phyloP scores from a whole-genome alignment of 1,139 yeast genomes.

The Saccharomyces uvarum region DNA sequence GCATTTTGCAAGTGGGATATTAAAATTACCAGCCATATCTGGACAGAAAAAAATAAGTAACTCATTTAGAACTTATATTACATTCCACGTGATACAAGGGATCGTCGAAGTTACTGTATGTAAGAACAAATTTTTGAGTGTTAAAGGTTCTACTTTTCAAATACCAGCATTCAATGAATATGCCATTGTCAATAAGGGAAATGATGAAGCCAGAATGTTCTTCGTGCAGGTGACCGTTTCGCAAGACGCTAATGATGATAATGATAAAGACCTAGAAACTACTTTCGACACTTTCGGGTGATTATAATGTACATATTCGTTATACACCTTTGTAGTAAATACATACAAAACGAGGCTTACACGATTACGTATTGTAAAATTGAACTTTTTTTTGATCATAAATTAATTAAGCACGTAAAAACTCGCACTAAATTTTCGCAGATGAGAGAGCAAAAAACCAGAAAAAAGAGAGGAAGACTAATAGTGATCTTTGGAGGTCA shows the following conservation, averaged over 20 bases:
- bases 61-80: slow-evolving; percentile 60
- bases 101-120: slow-evolving; percentile 59
- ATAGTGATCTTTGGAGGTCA: not conserved
- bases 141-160: slow-evolving; percentile 71
- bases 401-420: not conserved
- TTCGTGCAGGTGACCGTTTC: slow-evolving; percentile 60
- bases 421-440: not conserved
- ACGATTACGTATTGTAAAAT: not conserved
- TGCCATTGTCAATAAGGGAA: slow-evolving; percentile 54
- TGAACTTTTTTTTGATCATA: not conserved
- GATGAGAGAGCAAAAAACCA: not conserved
- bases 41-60: slow-evolving; percentile 58
- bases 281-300: not conserved
- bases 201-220: slow-evolving; percentile 52
- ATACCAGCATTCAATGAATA: slow-evolving; percentile 73
- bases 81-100: slow-evolving; percentile 71
- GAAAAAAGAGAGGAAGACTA: not conserved
- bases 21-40: slow-evolving; percentile 52
- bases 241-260: slow-evolving; percentile 12
- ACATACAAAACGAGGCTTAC: not conserved
- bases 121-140: slow-evolving; percentile 52
- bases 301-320: not conserved
- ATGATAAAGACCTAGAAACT: slow-evolving; percentile 17
- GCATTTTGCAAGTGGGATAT: slow-evolving; percentile 68
- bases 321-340: not conserved